These are phyloP conservation scores for Gautieria morchelliformis DNA, from an alignment of 768 basidiomycete genomes.

Conservation along the genomic window DNA sequence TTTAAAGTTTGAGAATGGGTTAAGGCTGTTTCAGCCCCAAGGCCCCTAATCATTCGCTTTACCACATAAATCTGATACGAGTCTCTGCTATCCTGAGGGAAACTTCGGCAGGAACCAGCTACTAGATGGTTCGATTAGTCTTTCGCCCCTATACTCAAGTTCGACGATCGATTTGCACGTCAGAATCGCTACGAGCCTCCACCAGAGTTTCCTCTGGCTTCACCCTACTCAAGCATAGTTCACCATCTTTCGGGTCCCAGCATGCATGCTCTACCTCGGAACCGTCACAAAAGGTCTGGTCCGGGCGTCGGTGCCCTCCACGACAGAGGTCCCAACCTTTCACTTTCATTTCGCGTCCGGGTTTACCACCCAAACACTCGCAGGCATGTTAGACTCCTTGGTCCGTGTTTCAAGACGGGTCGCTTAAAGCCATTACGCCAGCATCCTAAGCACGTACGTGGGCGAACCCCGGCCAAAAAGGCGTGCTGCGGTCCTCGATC, in stretches of 20 bases:
- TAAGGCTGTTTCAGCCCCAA: conserved; percentile 84
- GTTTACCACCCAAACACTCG: conserved; percentile 74
- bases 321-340: conserved; percentile 42
- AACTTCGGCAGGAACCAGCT: conserved; percentile 90
- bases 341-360: conserved; percentile 23
- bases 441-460: conserved; percentile 60
- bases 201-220: conserved; percentile 96
- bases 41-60: conserved; percentile 90
- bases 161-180: conserved; percentile 94
- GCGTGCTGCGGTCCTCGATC: conserved; percentile 58
- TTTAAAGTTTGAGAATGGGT: conserved; percentile 72
- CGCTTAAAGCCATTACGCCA: conserved; percentile 72
- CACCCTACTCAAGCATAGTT: conserved; percentile 85
- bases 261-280: conserved; percentile 76
- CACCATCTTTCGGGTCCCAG: conserved; percentile 87
- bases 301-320: conserved; percentile 68
- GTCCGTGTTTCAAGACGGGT: conserved; percentile 81
- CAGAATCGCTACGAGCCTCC: conserved; percentile 93
- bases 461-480: conserved; percentile 42
- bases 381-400: conserved; percentile 80
- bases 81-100: conserved; percentile 68
- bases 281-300: conserved; percentile 64
- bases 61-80: conserved; percentile 47
- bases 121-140: conserved; percentile 94
- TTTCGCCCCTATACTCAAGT: conserved; percentile 95